These are phyloP conservation scores for Artomyces pyxidatus DNA, from an alignment of 768 basidiomycete genomes.

Conservation along the genomic window DNA sequence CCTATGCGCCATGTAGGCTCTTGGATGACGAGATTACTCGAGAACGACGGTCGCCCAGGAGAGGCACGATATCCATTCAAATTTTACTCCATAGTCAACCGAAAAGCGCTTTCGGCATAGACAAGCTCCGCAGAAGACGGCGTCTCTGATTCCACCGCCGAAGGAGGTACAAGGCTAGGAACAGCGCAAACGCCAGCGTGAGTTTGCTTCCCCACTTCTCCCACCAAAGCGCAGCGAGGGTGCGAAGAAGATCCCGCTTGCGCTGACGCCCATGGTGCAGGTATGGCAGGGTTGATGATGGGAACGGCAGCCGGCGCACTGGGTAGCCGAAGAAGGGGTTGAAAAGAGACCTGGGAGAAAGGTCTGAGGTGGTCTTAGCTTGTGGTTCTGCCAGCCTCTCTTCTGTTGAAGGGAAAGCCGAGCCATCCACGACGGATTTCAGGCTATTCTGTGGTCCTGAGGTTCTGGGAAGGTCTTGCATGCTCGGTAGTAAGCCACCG, in stretches of 20 bases:
- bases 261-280: conserved; percentile 58
- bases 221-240: conserved; percentile 60
- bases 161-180: conserved; percentile 26
- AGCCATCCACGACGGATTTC: too few relatives aligned
- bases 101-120: not conserved
- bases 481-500: conserved; percentile 50
- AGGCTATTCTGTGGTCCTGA: too few relatives aligned
- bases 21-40: too few relatives aligned
- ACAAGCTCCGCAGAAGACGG: too few relatives aligned
- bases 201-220: conserved; percentile 38
- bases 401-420: not conserved
- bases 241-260: conserved; percentile 58
- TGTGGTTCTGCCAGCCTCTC: not conserved
- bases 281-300: conserved; percentile 23
- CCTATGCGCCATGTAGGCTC: too few relatives aligned
- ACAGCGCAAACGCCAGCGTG: conserved; percentile 17
- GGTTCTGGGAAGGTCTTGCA: conserved; percentile 41
- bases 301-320: conserved; percentile 19
- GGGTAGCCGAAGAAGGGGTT: conserved; percentile 80
- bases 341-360: conserved; percentile 46
- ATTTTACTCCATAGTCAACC: not conserved
- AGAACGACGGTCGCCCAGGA: too few relatives aligned
- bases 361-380: conserved; percentile 12
- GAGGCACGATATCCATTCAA: too few relatives aligned
- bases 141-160: conserved; percentile 1